Base-by-base conservation (phyloP, 2,329 filamentous ascomycete species). In the Pyrenophora seminiperda region DNA sequence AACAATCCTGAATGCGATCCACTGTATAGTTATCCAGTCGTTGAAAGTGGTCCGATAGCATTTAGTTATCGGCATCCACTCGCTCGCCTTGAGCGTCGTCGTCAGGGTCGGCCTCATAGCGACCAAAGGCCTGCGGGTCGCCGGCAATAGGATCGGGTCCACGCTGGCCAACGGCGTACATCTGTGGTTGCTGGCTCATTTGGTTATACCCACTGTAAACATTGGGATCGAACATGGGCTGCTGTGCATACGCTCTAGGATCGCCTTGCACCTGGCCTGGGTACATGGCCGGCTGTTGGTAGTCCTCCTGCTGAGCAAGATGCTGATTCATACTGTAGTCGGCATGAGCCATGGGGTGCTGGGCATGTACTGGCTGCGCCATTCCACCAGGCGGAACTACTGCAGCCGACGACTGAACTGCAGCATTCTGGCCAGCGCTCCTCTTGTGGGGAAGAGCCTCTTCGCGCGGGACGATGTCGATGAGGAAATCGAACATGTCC, bases 401-500 rank as follows among this genome's bases (percentile, higher is more conserved):
- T 20, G 63, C 34, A 75, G 78, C 67, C 82, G 72, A 57, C 47
- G 71, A 68, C 48, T 68, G 65, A 10, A 74, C 67, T 46, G 74
- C 62, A 64, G 77, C 54, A 47, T 62, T 71, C 58, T 67, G 68
- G 37, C 63, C 75, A 6, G 55, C 56, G 50, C 62, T 69, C 44
- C 92, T 82, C 78, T 96, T 97, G 32, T 91, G 91, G 17, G 88
- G 86, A 7, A 89, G 83, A 29, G 93, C 91, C 74, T 99, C 94
- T 73, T 99, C 94, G 43, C 94, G 87, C 3, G 94, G 94, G 5
- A 99, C 94, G 55, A 99, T 99, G 71, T 99, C 94, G 72, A 99
- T 99, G 52, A 99, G 81, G 76, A 99, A 99, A 77, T 99, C 94
- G 74, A 99, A 99, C 94, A 99, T 99, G 77, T 99, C 94, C 17